Conservation (phyloP, 208 protist genomes). For the Leishmania tarentolae region DNA sequence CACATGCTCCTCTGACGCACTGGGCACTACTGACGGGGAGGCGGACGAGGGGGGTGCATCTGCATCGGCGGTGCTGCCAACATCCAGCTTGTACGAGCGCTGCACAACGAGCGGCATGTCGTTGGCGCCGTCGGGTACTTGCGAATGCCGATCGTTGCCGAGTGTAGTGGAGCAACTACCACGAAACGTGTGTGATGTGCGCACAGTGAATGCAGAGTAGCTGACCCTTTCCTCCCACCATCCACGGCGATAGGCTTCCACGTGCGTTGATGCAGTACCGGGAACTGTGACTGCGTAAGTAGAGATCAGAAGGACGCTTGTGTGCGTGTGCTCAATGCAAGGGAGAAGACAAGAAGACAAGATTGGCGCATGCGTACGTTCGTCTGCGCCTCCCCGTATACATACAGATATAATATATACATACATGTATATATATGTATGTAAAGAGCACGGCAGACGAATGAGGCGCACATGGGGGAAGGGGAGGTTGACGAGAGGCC, state of each 20-base stretch:
- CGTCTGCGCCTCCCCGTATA: not conserved
- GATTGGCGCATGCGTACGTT: not conserved
- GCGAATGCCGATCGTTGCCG: not conserved
- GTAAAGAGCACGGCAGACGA: not conserved
- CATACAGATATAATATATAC: not conserved
- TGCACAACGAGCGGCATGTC: constrained; percentile 2
- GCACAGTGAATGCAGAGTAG: not conserved
- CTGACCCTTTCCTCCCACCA: too few species aligned
- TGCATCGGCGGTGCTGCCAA: not conserved
- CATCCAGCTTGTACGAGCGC: constrained; percentile 11
- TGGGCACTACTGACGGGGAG: not conserved
- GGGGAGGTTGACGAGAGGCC: not conserved
- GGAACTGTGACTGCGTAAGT: not conserved
- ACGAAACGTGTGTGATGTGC: not conserved
- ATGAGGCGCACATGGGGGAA: not conserved
- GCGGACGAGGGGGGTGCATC: not conserved
- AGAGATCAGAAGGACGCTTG: not conserved
- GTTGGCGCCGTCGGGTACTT: not conserved
- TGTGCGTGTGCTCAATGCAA: not conserved
- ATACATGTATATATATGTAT: not conserved
- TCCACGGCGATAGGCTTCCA: not conserved
- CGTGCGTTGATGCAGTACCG: not conserved
- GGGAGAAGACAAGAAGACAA: not conserved
- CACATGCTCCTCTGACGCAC: not conserved
- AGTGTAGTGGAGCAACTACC: not conserved